Conservation (phyloP, 305 asterid species). For the Nicotiana rustica region DNA sequence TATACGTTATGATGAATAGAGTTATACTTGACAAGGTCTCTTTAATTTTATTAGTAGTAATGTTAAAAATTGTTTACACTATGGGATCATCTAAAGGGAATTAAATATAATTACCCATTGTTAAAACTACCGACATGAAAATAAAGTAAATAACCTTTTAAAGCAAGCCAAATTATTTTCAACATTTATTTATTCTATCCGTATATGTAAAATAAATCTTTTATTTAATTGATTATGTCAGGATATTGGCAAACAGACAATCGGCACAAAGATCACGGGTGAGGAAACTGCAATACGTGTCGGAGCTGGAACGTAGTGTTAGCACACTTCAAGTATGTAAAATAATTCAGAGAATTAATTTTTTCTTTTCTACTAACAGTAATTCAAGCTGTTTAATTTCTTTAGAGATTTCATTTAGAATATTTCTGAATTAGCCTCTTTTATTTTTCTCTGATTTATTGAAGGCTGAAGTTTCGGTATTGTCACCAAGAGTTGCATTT, state of each 20-base stretch:
- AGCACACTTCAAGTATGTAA: constrained; percentile 74
- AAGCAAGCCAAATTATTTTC: no score
- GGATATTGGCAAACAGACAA: constrained; percentile 94
- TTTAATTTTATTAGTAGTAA: no score
- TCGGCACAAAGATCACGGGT: constrained; percentile 95
- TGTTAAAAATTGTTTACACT: no score
- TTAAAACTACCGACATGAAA: no score
- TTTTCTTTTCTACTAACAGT: not conserved
- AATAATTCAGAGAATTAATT: not conserved
- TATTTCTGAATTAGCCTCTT: no score
- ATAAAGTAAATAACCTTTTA: no score
- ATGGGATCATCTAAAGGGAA: no score
- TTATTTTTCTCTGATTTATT: not conserved
- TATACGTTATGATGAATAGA: not conserved
- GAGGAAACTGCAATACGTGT: constrained; percentile 83
- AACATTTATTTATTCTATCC: no score
- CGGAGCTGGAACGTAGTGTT: constrained; percentile 94
- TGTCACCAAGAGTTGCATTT: constrained; percentile 92
- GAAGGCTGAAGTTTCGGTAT: constrained; percentile 86
- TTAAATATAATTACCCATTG: no score
- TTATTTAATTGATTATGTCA: constrained; percentile 30
- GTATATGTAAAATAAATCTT: no score
- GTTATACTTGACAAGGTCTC: not conserved
- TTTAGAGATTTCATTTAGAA: not conserved
- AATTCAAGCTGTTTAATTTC: not conserved